Evolutionary conservation across 1,284 basidiomycete genomes (phyloP).

Genomic region (Tylopilus sp.): DNA sequence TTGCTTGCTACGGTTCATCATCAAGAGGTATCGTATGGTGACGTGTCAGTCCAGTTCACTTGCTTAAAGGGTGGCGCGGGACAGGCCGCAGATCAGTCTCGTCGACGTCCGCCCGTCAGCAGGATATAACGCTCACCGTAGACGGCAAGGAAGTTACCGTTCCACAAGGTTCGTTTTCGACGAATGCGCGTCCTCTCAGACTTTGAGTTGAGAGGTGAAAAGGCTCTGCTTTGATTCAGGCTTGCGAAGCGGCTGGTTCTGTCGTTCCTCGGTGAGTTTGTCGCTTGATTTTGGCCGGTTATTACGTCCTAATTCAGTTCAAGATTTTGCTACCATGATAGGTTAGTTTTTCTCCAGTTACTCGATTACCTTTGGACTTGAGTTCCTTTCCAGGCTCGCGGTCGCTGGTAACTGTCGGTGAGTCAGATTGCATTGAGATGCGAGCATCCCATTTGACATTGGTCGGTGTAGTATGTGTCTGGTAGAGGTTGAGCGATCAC

Average conservation of each 20-base stretch:
- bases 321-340: constrained; percentile 93
- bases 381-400: constrained; percentile 56
- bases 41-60: not conserved
- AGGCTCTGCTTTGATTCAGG: constrained; percentile 95
- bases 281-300: not conserved
- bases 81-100: constrained; percentile 58
- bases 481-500: constrained; percentile 94
- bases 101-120: constrained; percentile 61
- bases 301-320: constrained; percentile 7
- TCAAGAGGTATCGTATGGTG: constrained; percentile 38
- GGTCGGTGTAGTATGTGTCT: constrained; percentile 77
- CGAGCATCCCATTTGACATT: constrained; percentile 7
- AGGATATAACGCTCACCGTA: constrained; percentile 85
- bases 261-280: constrained; percentile 65
- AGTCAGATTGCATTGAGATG: constrained; percentile 27
- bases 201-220: constrained; percentile 13
- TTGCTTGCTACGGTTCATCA: constrained; percentile 44
- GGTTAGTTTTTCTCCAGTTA: constrained; percentile 39
- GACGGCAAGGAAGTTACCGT: constrained; percentile 94
- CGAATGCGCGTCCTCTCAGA: constrained; percentile 2
- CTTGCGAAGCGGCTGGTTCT: constrained; percentile 85
- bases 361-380: constrained; percentile 17
- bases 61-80: constrained; percentile 6
- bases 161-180: constrained; percentile 65
- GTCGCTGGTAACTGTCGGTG: constrained; percentile 96